Evolutionary conservation across 2,329 filamentous ascomycete genomes (phyloP), one percentile per base, ranked within the genome.

Genomic region (Mycogone perniciosa): DNA sequence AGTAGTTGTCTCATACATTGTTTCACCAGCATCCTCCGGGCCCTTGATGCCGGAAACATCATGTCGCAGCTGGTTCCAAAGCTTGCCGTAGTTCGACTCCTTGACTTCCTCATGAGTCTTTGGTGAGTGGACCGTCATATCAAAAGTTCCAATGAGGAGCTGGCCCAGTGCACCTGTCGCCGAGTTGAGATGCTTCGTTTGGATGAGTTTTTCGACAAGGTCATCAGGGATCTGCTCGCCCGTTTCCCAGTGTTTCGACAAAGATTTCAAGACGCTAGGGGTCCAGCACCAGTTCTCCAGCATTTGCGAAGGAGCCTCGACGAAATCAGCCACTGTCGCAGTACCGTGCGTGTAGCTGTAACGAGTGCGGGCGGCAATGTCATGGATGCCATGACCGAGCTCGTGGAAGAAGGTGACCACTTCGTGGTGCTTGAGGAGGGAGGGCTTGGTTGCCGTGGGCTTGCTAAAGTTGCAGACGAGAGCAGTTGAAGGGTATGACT

Each of bases 391-490:
- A 61, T 87, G 84, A 31, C 84, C 84, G 1, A 87, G 73, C 64
- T 88, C 84, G 62, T 93, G 86, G 78, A 93, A 92, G 7, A 92
- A 77, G 0, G 88, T 91, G 8, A 89, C 84, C 2, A 91, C 86
- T 67, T 92, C 87, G 49, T 88, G 84, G 62, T 92, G 88, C 75
- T 91, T 90, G 39, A 93, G 77, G 4, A 92, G 76, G 26, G 82
- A 87, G 4, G 88, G 88, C 67, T 89, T 90, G 63, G 79, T 86
- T 7, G 81, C 72, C 1, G 85, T 87, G 2, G 88, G 85, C 69
- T 91, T 91, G 64, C 83, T 87, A 67, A 92, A 92, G 71, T 92
- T 92, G 77, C 88, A 92, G 8, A 92, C 87, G 8, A 92, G 74
- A 1, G 88, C 86, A 0, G 88, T 92, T 1, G 85, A 85, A 5